Base-by-base conservation (phyloP, 2,329 filamentous ascomycete species). In the Plenodomus tracheiphilus region DNA sequence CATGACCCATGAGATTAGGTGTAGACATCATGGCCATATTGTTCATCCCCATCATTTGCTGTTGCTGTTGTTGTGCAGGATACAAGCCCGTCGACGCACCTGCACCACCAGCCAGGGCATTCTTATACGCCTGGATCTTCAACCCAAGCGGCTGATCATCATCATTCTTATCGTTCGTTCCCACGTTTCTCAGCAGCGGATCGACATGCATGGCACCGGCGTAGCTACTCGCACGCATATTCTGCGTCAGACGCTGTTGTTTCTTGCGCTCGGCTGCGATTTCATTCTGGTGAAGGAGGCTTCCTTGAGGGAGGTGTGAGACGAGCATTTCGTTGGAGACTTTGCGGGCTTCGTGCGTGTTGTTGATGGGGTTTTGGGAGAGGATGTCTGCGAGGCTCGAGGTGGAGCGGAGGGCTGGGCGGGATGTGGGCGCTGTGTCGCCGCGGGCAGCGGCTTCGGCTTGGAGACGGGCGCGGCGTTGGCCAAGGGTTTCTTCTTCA, bases 401-500 rank as follows among this genome's bases (percentile, higher is more conserved):
- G 5, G 77, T 75, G 2, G 71, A 69, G 9, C 72, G 69, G 10
- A 78, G 64, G 3, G 69, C 65, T 2, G 65, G 69, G 2, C 67
- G 68, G n/a, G 52, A 57, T 17, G 62, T 67, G 9, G 51, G 39
- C 10, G 50, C 46, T 32, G 62, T 42, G 36, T 68, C 63, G 18
- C 36, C 78, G 74, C 52, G 58, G 4, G 82, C 81, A 21, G 83
- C 81, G 6, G 85, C 85, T 70, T 88, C 85, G 20, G 85, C 84
- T 67, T 91, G 88, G 1, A 94, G 77, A 20, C 89, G 82, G 21
- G 84, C 84, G 0, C 88, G 85, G 10, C 89, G 85, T 69, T 93
- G 88, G 9, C 88, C 89, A 0, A 94, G 77, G 0, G 89, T 93
- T 66, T 94, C 89, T 59, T 91, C 87, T 56, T 86, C 87, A 52